phyloP scores from a whole-genome alignment of 257 asterid species.

The Mitragyna speciosa region DNA sequence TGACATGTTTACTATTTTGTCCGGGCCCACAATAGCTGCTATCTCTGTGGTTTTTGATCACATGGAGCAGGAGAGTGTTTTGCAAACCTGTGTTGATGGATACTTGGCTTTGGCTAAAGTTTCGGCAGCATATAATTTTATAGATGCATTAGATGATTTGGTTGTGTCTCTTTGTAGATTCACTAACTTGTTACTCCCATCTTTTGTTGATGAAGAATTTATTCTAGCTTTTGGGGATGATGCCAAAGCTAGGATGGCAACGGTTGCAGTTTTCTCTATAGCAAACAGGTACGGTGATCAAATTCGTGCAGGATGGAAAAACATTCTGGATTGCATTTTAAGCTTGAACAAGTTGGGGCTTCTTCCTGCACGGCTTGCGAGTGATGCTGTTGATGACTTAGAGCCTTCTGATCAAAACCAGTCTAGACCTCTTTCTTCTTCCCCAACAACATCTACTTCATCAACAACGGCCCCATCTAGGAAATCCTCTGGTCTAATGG shows the following conservation, averaged over 20 bases:
- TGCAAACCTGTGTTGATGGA: conserved; percentile 76
- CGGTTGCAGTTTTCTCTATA: conserved; percentile 75
- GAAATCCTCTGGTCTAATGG: conserved; percentile 79
- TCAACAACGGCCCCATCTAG: conserved; percentile 51
- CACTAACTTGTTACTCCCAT: conserved; percentile 68
- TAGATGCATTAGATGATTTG: conserved; percentile 76
- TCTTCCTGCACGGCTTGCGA: conserved; percentile 85
- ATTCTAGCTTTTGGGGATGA: conserved; percentile 75
- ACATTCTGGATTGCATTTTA: conserved; percentile 82
- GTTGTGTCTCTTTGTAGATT: conserved; percentile 85
- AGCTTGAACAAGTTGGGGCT: conserved; percentile 81
- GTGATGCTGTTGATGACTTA: conserved; percentile 72
- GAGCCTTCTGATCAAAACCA: conserved; percentile 53
- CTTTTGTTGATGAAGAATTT: conserved; percentile 61
- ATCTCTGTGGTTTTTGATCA: conserved; percentile 85
- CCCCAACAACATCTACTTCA: conserved; percentile 40
- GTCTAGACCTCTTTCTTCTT: conserved; percentile 37
- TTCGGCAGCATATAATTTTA: conserved; percentile 61
- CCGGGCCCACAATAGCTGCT: conserved; percentile 89
- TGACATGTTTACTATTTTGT: conserved; percentile 73
- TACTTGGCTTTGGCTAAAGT: conserved; percentile 77
- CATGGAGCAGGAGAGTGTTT: conserved; percentile 69
- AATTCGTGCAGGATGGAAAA: conserved; percentile 85
- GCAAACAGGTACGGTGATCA: conserved; percentile 81
- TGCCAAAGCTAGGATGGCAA: conserved; percentile 75